Evolutionary conservation across 306 rosid species (phyloP).

Genomic region (Ziziphus jujuba): DNA sequence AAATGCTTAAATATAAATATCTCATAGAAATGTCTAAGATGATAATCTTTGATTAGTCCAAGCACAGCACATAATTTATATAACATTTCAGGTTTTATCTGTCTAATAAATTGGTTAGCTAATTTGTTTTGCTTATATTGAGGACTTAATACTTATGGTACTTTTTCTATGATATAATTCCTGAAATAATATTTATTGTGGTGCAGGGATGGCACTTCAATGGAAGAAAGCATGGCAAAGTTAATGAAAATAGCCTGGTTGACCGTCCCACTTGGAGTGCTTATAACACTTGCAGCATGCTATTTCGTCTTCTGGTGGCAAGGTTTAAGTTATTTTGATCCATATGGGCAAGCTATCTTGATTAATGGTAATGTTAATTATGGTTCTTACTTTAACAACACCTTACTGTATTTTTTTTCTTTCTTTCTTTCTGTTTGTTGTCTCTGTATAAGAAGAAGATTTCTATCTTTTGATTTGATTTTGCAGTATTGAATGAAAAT

Average conservation of each 20-base stretch:
- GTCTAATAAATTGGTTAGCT: no score
- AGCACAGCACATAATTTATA: no score
- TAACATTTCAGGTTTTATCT: no score
- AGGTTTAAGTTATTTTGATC: constrained; percentile 54
- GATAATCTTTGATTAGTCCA: no score
- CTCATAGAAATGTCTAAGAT: no score
- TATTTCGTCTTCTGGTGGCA: constrained; percentile 79
- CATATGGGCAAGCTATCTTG: constrained; percentile 83
- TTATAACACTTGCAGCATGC: constrained; percentile 64
- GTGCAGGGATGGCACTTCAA: constrained; percentile 60
- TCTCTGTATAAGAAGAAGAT: not conserved
- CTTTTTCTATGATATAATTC: no score
- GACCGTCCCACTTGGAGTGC: constrained; percentile 74
- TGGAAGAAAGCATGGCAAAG: constrained; percentile 67
- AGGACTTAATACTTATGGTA: no score
- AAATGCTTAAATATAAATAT: no score
- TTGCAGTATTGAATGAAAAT: not conserved
- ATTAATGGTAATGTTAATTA: constrained; percentile 62
- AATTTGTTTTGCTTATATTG: no score
- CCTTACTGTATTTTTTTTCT: constrained; percentile 2
- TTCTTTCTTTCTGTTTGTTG: not conserved
- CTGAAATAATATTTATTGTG: not conserved
- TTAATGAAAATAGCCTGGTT: constrained; percentile 87
- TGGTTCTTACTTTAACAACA: not conserved
- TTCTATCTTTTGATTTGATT: not conserved